Evolutionary conservation across 257 asterid species (phyloP).

Genomic region (Gentiana straminea): DNA sequence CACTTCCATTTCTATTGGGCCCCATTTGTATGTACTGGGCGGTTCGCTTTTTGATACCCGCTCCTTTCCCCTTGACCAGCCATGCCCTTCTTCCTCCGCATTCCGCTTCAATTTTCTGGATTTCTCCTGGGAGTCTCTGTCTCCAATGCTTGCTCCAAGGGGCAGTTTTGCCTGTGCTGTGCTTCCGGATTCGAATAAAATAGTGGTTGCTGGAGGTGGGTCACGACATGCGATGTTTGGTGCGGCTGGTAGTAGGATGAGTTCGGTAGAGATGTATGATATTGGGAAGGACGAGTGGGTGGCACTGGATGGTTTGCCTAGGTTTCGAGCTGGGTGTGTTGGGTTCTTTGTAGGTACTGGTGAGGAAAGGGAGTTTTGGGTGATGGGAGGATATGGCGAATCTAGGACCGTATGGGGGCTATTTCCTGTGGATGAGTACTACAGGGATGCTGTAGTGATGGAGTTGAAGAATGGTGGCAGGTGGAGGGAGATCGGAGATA

Average conservation of each 20-base stretch:
- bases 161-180: conserved; percentile 93
- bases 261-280: conserved; percentile 93
- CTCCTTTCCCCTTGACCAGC: conserved; percentile 70
- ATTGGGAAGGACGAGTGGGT: conserved; percentile 76
- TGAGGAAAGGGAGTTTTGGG: conserved; percentile 73
- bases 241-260: conserved; percentile 89
- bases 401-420: conserved; percentile 74
- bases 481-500: conserved; percentile 90
- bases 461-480: conserved; percentile 53
- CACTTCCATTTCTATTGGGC: conserved; percentile 48
- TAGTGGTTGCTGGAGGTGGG: conserved; percentile 94
- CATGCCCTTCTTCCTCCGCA: conserved; percentile 52
- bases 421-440: conserved; percentile 83
- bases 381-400: conserved; percentile 94
- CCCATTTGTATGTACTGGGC: conserved; percentile 66
- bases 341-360: conserved; percentile 56
- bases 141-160: conserved; percentile 77
- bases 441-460: conserved; percentile 80
- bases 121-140: conserved; percentile 49
- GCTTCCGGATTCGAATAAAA: conserved; percentile 36
- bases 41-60: conserved; percentile 86
- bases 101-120: conserved; percentile 53
- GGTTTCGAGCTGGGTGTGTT: conserved; percentile 90
- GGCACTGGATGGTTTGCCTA: conserved; percentile 75
- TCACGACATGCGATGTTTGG: conserved; percentile 81